phyloP scores from a whole-genome alignment of 2,329 filamentous ascomycete species.

The Claviceps sp. region DNA sequence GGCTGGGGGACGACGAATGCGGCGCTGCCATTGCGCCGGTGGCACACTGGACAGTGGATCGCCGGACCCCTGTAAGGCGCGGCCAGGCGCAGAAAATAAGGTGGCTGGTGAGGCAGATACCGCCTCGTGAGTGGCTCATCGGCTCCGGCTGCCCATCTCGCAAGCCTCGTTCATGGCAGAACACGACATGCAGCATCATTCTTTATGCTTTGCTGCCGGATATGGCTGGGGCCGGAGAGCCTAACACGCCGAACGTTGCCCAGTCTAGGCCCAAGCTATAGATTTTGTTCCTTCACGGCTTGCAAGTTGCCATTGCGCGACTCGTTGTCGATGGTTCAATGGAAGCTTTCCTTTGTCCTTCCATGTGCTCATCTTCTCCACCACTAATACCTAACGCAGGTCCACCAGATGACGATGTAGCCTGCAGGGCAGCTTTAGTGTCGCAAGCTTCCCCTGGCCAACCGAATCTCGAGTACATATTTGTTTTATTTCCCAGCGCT shows the following conservation, averaged over 20 bases:
- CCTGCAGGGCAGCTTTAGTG: background rate
- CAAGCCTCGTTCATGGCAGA: background rate
- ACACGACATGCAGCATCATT: background rate
- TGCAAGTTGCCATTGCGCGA: background rate
- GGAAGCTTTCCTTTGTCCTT: background rate
- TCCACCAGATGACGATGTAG: background rate
- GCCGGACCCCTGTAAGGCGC: background rate
- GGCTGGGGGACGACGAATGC: background rate
- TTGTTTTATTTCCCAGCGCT: background rate
- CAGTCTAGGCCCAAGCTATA: background rate
- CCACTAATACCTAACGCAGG: background rate
- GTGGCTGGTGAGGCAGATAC: constrained; percentile 16
- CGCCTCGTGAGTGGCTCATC: background rate
- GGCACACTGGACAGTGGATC: background rate
- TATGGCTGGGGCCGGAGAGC: background rate
- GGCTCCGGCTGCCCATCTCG: background rate
- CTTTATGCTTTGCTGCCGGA: background rate
- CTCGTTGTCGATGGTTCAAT: background rate
- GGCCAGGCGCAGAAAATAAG: constrained; percentile 11
- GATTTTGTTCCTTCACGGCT: background rate
- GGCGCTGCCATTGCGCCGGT: background rate
- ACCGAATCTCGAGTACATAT: background rate
- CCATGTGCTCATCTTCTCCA: background rate
- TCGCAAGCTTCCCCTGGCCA: background rate
- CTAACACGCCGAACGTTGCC: background rate